Percentiles rank a stretch among this genome's conserved stretches.
Evolutionary conservation across 73 alveolate species (phyloP).

Genomic region (Tetrahymena borealis): DNA sequence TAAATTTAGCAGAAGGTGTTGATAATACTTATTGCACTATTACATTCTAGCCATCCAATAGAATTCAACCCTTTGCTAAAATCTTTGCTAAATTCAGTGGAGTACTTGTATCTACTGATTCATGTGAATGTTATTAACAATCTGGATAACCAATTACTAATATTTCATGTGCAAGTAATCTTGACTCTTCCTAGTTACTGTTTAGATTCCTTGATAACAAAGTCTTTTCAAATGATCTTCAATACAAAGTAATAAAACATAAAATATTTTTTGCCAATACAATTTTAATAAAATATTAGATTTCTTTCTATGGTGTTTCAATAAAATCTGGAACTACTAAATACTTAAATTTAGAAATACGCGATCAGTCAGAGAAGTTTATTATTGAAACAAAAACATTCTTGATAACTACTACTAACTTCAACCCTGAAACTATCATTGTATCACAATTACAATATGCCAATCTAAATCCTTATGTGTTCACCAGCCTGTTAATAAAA

Average conservation of each 20-base stretch:
- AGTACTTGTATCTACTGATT: neutral
- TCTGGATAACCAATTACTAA: neutral
- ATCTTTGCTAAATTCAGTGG: neutral
- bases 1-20: neutral
- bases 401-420: neutral
- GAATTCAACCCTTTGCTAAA: neutral
- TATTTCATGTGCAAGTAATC: neutral
- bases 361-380: neutral
- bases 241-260: neutral
- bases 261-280: neutral
- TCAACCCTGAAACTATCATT: neutral
- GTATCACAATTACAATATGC: neutral
- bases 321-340: neutral
- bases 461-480: neutral
- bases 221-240: neutral
- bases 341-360: neutral
- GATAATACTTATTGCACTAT: neutral
- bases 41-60: neutral
- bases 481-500: neutral
- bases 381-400: neutral
- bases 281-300: neutral
- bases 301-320: neutral
- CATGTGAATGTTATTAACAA: neutral
- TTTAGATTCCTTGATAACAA: neutral
- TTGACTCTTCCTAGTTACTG: neutral